phyloP scores from a whole-genome alignment of 345 rosid genomes.

The Rhodomyrtus tomentosa region DNA sequence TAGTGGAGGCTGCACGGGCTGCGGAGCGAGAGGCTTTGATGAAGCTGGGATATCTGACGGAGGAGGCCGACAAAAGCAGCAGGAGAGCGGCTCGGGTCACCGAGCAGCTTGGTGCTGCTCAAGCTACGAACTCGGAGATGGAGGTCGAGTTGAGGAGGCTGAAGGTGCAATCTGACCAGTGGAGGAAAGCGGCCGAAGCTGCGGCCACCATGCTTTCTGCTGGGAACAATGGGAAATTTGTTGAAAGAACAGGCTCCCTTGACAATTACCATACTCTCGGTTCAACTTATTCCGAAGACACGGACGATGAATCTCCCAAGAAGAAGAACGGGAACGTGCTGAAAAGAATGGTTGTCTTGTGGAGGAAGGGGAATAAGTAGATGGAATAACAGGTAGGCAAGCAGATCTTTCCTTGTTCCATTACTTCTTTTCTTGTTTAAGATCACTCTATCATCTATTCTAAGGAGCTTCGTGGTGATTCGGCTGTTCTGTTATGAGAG shows the following conservation, averaged over 20 bases:
- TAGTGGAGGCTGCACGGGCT: constrained; percentile 32
- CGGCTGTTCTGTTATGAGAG: neutral
- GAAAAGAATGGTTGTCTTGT: constrained; percentile 78
- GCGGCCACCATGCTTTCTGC: constrained; percentile 80
- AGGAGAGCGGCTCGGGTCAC: constrained; percentile 48
- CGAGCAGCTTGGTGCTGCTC: constrained; percentile 72
- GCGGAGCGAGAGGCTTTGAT: constrained; percentile 56
- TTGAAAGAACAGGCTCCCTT: constrained; percentile 50
- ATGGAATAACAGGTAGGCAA: neutral
- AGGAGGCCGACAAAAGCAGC: constrained; percentile 66
- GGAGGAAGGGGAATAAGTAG: constrained; percentile 83
- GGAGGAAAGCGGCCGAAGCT: constrained; percentile 99
- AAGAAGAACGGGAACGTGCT: constrained; percentile 87
- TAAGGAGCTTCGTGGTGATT: neutral
- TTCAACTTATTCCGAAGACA: constrained; percentile 73
- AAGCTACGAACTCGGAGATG: constrained; percentile 57
- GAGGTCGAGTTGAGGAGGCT: constrained; percentile 83
- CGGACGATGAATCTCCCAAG: constrained; percentile 83
- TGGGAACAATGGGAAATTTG: constrained; percentile 60
- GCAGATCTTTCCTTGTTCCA: neutral
- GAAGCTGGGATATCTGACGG: constrained; percentile 42
- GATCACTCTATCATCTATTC: neutral
- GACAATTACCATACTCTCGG: constrained; percentile 30
- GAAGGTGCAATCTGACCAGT: constrained; percentile 91
- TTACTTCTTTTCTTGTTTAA: neutral